Evolutionary conservation across 2,329 filamentous ascomycete species (phyloP), one percentile per base, ranked within the genome.

Genomic region (Verticillium alfalfae): DNA sequence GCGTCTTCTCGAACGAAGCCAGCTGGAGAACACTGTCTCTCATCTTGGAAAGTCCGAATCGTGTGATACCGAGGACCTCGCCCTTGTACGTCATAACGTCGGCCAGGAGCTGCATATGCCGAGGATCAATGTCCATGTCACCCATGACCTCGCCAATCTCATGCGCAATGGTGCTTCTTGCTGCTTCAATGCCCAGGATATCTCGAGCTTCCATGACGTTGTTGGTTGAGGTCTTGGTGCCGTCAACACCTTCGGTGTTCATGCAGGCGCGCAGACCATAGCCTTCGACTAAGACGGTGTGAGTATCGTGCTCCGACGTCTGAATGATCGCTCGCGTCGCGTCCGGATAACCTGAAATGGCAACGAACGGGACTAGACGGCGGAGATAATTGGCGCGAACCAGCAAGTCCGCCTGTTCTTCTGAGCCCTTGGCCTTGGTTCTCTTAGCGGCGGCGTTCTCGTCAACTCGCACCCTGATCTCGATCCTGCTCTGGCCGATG

Each of bases 41-140:
- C 90, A 97, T 98, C 82, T 98, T 99, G 62, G 93, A 91, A 34
- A 99, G 82, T 59, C 95, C 95, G 75, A 98, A 98, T 37, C 95
- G 89, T 2, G 95, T 99, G 72, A 99, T 99, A 59, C 95, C 95
- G 18, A 97, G 84, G 0, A 99, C 91, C 68, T 98, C 94, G 58
- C 95, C 95, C 79, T 97, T 98, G 83, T 94, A 98, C 1, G 95
- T 98, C 95, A 99, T 99, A 60, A 97, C 93, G 71, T 99, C 95
- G 12, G 95, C 94, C 1, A 99, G 86, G 18, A 99, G 84, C 73
- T 97, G 90, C 93, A 99, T 98, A 78, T 99, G 95, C 61, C 95
- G 91, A 55, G 93, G 94, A 76, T 99, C 95, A 70, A 99, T 98
- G 75, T 87, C 88, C 93, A 99, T 97, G 73, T 89, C 88, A 39